Evolutionary conservation across 2,329 filamentous ascomycete species (phyloP).

Genomic region (Aspergillus sp.): DNA sequence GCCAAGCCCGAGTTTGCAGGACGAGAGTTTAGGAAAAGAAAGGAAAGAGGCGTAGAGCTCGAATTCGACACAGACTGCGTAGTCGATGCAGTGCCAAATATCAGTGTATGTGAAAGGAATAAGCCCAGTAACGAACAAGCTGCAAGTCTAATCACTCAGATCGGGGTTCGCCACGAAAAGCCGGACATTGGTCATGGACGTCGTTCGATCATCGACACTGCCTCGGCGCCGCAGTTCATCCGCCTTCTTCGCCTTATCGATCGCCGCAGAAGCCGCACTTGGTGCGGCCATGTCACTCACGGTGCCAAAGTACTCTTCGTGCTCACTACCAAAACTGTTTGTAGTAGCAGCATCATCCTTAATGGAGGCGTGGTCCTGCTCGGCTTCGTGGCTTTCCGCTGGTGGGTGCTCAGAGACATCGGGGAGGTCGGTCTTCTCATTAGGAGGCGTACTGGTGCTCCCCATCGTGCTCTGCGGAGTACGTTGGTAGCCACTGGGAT

Average conservation of each 20-base stretch:
- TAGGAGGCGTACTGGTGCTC: constrained; percentile 57
- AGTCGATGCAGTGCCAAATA: neutral
- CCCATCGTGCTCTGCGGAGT: constrained; percentile 47
- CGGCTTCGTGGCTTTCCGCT: constrained; percentile 29
- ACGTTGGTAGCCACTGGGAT: constrained; percentile 48
- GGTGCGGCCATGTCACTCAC: constrained; percentile 54
- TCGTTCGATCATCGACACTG: constrained; percentile 52
- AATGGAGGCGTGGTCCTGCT: constrained; percentile 28
- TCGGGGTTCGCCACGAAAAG: constrained; percentile 53
- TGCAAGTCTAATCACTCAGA: constrained; percentile 38
- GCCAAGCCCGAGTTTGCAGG: neutral
- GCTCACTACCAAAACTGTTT: constrained; percentile 38
- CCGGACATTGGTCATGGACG: constrained; percentile 49
- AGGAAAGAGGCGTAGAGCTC: neutral
- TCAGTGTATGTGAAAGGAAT: neutral
- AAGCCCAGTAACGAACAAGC: neutral
- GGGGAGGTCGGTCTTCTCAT: constrained; percentile 43
- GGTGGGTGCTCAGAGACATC: constrained; percentile 45
- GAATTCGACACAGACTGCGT: neutral
- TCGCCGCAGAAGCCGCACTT: constrained; percentile 40
- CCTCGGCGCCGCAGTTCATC: constrained; percentile 50
- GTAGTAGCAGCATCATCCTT: constrained; percentile 33
- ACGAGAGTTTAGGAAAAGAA: neutral
- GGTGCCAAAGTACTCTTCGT: constrained; percentile 58
- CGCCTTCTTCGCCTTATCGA: constrained; percentile 43